A percentile compares a stretch with the other conserved stretches of the same genome.
Evolutionary conservation across 139 green algal genomes (phyloP).

Genomic region (Chloropicon primus): DNA sequence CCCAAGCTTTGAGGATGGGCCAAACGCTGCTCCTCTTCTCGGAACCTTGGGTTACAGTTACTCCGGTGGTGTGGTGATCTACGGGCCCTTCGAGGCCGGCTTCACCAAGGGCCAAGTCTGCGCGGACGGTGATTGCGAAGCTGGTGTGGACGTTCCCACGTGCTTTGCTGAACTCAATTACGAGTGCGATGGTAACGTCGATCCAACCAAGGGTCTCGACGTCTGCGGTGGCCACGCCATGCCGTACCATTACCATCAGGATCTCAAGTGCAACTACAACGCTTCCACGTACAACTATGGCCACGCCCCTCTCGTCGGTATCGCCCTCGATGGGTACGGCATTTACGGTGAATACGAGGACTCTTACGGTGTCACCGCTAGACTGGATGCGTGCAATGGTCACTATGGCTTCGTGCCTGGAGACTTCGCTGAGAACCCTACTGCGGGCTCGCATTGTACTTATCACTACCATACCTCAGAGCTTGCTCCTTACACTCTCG

Average conservation of each 20-base stretch:
- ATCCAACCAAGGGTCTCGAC: neutral
- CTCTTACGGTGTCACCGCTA: no score
- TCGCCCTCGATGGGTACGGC: neutral
- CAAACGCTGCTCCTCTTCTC: neutral
- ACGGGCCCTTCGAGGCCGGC: neutral
- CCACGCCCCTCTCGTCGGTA: neutral
- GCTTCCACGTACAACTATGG: neutral
- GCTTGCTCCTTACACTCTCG: neutral
- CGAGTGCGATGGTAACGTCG: neutral
- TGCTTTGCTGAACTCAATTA: neutral
- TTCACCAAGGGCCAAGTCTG: neutral
- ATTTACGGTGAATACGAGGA: neutral
- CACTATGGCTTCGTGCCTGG: neutral
- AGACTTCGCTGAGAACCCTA: neutral
- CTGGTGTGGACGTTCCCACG: neutral
- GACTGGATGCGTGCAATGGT: neutral
- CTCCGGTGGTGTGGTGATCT: neutral
- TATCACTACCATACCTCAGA: neutral
- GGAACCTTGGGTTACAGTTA: neutral
- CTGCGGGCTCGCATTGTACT: neutral
- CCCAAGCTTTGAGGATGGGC: neutral
- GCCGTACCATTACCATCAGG: neutral
- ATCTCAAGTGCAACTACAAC: neutral
- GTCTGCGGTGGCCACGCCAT: neutral
- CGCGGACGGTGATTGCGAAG: neutral